Conservation (phyloP, 1,139 yeast genomes). For the Saccharomyces hybrid region DNA sequence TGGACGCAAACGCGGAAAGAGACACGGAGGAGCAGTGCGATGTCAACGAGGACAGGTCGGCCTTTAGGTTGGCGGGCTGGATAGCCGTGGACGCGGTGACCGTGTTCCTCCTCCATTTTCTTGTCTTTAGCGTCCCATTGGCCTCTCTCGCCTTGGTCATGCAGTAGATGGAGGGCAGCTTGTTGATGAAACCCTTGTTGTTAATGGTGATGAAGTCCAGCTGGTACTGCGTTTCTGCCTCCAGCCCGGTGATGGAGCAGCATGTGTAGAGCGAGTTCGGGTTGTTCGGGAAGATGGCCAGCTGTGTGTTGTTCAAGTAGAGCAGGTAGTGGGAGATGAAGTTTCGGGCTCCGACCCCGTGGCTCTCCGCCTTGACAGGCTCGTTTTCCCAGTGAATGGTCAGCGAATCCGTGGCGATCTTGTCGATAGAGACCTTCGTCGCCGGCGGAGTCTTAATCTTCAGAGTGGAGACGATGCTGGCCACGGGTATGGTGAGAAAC, state of each 20-base stretch:
- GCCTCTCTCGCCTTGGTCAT: slow-evolving; percentile 33
- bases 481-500: slow-evolving; percentile 39
- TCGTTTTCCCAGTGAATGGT: slow-evolving; percentile 51
- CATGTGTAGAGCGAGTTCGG: slow-evolving; percentile 31
- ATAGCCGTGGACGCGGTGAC: slow-evolving; percentile 2
- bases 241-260: slow-evolving; percentile 39
- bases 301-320: slow-evolving; percentile 26
- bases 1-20: background rate
- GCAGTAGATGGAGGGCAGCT: slow-evolving; percentile 39
- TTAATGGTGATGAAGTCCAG: slow-evolving; percentile 51
- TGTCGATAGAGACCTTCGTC: slow-evolving; percentile 50
- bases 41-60: background rate
- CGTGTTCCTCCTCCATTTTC: slow-evolving; percentile 17
- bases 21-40: slow-evolving; percentile 1
- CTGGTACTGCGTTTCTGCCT: slow-evolving; percentile 44
- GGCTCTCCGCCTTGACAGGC: slow-evolving; percentile 10
- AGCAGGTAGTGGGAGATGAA: slow-evolving; percentile 24
- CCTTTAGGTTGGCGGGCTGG: background rate
- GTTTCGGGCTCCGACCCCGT: slow-evolving; percentile 1
- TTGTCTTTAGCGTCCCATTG: slow-evolving; percentile 6
- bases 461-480: slow-evolving; percentile 41
- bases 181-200: slow-evolving; percentile 39
- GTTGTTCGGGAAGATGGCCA: slow-evolving; percentile 29
- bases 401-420: slow-evolving; percentile 42
- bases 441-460: slow-evolving; percentile 51